phyloP scores from a whole-genome alignment of 1,284 basidiomycete species.

The Papiliotrema laurentii region DNA sequence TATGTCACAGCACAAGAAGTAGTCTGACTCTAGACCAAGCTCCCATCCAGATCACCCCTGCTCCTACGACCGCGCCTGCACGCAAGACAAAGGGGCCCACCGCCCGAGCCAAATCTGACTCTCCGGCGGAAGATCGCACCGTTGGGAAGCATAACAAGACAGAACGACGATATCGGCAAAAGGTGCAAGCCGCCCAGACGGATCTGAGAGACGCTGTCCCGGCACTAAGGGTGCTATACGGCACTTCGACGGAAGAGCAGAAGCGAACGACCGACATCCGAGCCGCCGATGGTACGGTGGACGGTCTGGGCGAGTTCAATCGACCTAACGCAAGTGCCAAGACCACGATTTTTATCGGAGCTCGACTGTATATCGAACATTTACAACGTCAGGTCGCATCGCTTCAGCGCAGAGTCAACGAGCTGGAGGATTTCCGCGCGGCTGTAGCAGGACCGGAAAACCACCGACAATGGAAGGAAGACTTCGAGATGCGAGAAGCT shows the following conservation, averaged over 20 bases:
- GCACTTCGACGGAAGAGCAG: conserved; percentile 45
- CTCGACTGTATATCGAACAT: conserved; percentile 46
- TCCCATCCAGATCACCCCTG: too few species aligned
- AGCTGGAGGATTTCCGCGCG: conserved; percentile 31
- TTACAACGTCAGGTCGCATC: conserved; percentile 37
- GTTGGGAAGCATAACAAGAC: conserved; percentile 49
- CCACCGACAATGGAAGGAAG: conserved; percentile 26
- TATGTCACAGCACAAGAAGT: too few species aligned
- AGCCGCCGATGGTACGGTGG: conserved; percentile 42
- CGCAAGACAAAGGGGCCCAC: background rate
- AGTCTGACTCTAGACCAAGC: too few species aligned
- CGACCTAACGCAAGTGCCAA: conserved; percentile 47
- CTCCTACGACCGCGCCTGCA: too few species aligned
- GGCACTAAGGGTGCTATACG: conserved; percentile 44
- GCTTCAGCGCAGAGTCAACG: conserved; percentile 34
- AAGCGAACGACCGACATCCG: conserved; percentile 37
- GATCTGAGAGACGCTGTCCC: conserved; percentile 47
- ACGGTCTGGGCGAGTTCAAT: conserved; percentile 45
- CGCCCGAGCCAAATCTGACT: background rate
- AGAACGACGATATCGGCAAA: conserved; percentile 46
- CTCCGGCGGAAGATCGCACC: conserved; percentile 5
- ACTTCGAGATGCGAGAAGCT: conserved; percentile 35
- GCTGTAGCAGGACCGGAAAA: conserved; percentile 35
- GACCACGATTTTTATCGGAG: conserved; percentile 46
- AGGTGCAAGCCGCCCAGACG: conserved; percentile 47